Evolutionary conservation across 176 grass and related monocot species (phyloP), one percentile per base, ranked within the genome.

Genomic region (Saccharum officinarum): DNA sequence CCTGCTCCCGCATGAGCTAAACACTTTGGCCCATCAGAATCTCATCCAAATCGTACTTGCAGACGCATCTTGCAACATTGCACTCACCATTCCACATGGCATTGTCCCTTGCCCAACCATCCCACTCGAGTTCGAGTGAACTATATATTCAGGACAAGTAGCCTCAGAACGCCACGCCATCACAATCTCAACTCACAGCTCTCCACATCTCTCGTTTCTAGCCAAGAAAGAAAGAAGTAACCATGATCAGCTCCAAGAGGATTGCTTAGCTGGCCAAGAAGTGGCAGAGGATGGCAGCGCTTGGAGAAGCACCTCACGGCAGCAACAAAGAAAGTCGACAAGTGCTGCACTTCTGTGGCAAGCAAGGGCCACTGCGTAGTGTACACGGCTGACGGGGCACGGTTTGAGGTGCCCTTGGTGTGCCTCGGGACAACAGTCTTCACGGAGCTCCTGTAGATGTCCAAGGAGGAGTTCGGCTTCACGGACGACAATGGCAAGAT

Each of bases 381-480:
- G 70, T 97, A 97, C 69, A 90, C 69, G 1, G 22, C 57, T 0
- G 89, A 97, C 3, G 75, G 85, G 18, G 86, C 41, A 71, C 61
- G 85, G 20, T 92, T 91, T 34, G 84, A 87, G 89, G 90, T 93
- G 34, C 89, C 87, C 0, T 39, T 97, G 73, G 64, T n/a, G 4
- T 97, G 84, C 62, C 82, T 92, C 33, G 44, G 65, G 41, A 93
- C 60, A 1, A 44, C 59, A 31, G 75, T 92, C 62, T 89, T 97
- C 72, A 2, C 33, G 0, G 74, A 89, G 73, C 84, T 89, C 5
- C 74, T 97, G 18, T 79, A 41, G 66, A 50, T 89, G 62, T 87
- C 91, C 1, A 78, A 67, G 70, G 87, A 93, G 7, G 88, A 89
- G 66, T 95, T 91, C 22, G 86, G 91, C 3, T 87, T 90, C 67